Evolutionary conservation across 768 basidiomycete species (phyloP), one percentile per base, ranked within the genome.

Genomic region (Boletus pseudopeckii): DNA sequence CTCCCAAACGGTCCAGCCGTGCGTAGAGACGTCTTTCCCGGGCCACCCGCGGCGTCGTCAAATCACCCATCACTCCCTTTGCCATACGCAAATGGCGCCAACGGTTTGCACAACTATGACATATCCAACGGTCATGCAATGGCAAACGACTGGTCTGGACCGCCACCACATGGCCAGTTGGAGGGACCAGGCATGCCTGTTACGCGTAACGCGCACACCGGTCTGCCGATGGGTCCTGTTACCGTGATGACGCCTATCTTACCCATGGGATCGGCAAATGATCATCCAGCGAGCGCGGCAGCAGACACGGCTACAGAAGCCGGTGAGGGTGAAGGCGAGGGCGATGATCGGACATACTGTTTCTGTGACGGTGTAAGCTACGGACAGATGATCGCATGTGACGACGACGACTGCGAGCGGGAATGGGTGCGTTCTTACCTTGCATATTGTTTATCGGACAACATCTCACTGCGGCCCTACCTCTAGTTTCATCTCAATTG

Each of bases 361-460:
- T 79, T 85, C 75, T 98, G 94, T 70, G 78, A 90, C 59, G 76
- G 87, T 17, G 79, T 84, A 55, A 92, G 90, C 64, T 94, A 87
- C 62, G 94, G 94, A 36, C 88, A 94, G 74, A 96, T 97, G 93
- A 90, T 97, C 62, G 93, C 86, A 22, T 97, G 93, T 68, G 93
- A 97, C 68, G 90, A 86, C 62, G 74, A 76, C 17, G 76, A 78
- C 42, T 96, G 93, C 72, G 83, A 86, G 61, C 77, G 78, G 53
- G 92, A 95, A 86, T 97, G 93, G 93, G 93, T 95, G 61, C 67
- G 90, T 60, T 43, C 51, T 50, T 48, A 49, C 34, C 49, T 59
- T 42, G 50, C 49, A 43, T 24, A 26, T 26, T 38, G 44, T 45
- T 14, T 47, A 24, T 30, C 17, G n/a, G 47, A 48, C 54, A n/a